These are phyloP conservation scores for Amanita rimosa DNA, from an alignment of 768 basidiomycete genomes.

Conservation along the genomic window DNA sequence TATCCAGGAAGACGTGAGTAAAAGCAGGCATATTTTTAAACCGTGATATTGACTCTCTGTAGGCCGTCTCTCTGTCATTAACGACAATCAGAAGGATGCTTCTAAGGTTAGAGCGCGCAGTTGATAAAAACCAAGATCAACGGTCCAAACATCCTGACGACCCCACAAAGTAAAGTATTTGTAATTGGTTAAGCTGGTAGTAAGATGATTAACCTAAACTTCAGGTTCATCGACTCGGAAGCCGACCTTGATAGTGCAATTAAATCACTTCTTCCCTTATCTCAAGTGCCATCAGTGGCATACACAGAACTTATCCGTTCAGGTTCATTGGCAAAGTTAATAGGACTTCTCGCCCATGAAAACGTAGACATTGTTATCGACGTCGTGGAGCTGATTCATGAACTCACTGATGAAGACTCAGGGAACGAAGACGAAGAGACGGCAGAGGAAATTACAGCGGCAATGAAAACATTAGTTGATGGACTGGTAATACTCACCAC, in stretches of 20 bases:
- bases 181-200: neutral
- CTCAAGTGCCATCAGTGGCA: constrained; percentile 71
- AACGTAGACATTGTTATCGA: constrained; percentile 97
- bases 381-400: constrained; percentile 83
- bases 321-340: constrained; percentile 55
- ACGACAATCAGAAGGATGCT: constrained; percentile 65
- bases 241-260: constrained; percentile 85
- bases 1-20: constrained; percentile 56
- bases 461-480: constrained; percentile 65
- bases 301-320: constrained; percentile 86
- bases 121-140: constrained; percentile 92
- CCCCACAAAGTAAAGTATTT: constrained; percentile 64
- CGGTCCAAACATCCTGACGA: constrained; percentile 92
- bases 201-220: neutral
- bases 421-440: constrained; percentile 68
- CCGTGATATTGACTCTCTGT: constrained; percentile 11
- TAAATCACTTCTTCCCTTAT: constrained; percentile 79
- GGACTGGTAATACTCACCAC: constrained; percentile 46
- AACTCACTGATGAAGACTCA: constrained; percentile 94
- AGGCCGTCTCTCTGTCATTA: constrained; percentile 61
- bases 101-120: constrained; percentile 75
- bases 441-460: constrained; percentile 49
- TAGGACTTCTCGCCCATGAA: constrained; percentile 88
- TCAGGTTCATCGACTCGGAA: constrained; percentile 98
- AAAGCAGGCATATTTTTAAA: constrained; percentile 1